A percentile compares a stretch with the other conserved stretches of the same genome.
Conservation (phyloP, 176 grass and related monocot genomes). For the Oryza glumipatula region DNA sequence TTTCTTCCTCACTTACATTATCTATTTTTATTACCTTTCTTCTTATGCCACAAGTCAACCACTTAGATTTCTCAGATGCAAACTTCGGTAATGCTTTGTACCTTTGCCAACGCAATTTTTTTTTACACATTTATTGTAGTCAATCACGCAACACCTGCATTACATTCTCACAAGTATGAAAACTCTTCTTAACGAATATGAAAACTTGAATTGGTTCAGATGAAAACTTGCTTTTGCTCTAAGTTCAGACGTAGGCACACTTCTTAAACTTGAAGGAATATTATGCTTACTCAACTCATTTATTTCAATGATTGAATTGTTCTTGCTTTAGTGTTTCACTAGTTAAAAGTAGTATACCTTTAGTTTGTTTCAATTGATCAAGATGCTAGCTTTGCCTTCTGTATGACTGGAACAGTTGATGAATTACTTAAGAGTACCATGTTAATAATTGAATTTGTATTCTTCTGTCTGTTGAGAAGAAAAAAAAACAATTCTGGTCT, state of each 20-base stretch:
- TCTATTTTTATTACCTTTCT: too few relatives aligned
- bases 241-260: background rate
- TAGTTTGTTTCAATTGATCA: background rate
- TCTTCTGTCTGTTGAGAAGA: background rate
- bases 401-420: background rate
- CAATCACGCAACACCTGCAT: too few relatives aligned
- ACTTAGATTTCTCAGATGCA: too few relatives aligned
- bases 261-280: background rate
- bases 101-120: too few relatives aligned
- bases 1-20: too few relatives aligned
- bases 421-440: background rate
- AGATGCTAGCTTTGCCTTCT: background rate
- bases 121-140: too few relatives aligned
- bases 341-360: background rate
- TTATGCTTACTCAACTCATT: background rate
- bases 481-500: background rate
- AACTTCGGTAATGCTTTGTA: too few relatives aligned
- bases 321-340: background rate
- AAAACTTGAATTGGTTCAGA: too few relatives aligned
- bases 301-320: background rate
- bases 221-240: too few relatives aligned
- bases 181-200: too few relatives aligned
- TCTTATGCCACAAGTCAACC: too few relatives aligned
- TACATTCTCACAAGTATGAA: background rate
- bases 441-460: background rate